phyloP scores from a whole-genome alignment of 208 protist species.

The Naegleria lovaniensis region DNA sequence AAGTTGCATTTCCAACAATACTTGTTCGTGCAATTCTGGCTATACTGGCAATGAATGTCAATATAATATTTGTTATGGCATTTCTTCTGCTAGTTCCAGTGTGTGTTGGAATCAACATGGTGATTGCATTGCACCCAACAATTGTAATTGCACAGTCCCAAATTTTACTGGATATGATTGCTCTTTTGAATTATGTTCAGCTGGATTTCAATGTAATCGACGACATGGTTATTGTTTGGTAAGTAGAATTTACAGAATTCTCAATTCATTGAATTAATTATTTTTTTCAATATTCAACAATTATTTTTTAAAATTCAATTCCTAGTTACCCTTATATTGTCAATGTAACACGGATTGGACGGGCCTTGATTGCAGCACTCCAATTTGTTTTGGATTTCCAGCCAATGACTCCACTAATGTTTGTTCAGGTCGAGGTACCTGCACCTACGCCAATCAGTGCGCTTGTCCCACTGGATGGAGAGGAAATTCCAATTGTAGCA shows the following conservation, averaged over 20 bases:
- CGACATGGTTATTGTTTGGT: neutral
- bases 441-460: neutral
- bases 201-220: neutral
- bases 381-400: neutral
- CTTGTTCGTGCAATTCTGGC: neutral
- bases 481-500: neutral
- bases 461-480: neutral
- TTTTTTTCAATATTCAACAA: too few relatives aligned
- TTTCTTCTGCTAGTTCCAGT: neutral
- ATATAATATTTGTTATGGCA: neutral
- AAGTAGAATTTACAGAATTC: too few relatives aligned
- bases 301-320: too few relatives aligned
- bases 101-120: neutral
- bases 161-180: neutral
- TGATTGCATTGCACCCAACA: neutral
- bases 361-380: neutral
- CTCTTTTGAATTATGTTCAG: neutral
- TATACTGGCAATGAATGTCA: neutral
- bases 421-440: neutral
- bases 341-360: neutral
- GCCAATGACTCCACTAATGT: neutral
- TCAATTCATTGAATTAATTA: too few relatives aligned
- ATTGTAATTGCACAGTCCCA: neutral
- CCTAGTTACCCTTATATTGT: neutral
- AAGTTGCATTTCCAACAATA: neutral